A percentile compares a stretch with the other conserved stretches of the same genome.
Evolutionary conservation across 2,329 filamentous ascomycete species (phyloP).

Genomic region (Neocucurbitaria cava): DNA sequence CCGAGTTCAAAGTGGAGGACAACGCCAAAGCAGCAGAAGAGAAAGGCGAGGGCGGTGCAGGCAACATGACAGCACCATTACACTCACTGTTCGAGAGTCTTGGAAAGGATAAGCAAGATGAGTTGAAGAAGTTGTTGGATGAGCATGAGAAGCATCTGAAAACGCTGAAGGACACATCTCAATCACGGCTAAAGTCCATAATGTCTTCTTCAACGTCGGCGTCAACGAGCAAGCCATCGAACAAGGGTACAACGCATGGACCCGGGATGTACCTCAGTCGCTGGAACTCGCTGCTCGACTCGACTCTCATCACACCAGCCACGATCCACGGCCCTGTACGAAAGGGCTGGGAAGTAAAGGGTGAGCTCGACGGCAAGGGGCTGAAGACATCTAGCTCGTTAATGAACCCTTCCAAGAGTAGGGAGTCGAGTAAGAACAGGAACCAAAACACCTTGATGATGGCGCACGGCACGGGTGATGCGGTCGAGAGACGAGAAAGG

Average conservation of each 20-base stretch:
- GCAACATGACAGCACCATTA: constrained; percentile 53
- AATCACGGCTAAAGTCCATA: constrained; percentile 63
- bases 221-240: constrained; percentile 5
- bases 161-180: constrained; percentile 20
- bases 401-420: constrained; percentile 13
- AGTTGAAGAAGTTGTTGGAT: constrained; percentile 63
- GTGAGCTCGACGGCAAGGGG: constrained; percentile 44
- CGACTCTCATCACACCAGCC: constrained; percentile 71
- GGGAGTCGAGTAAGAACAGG: constrained; percentile 15
- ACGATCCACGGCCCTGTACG: constrained; percentile 61
- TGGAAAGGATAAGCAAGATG: constrained; percentile 53
- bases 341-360: constrained; percentile 48
- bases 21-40: constrained; percentile 23
- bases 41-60: constrained; percentile 42
- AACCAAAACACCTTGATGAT: constrained; percentile 15
- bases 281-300: constrained; percentile 75
- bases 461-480: constrained; percentile 36
- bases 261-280: constrained; percentile 75
- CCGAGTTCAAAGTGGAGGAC: constrained; percentile 59
- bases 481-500: constrained; percentile 34
- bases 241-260: constrained; percentile 59
- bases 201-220: constrained; percentile 44
- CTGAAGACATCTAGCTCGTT: constrained; percentile 32
- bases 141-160: constrained; percentile 66
- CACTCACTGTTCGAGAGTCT: constrained; percentile 57